Evolutionary conservation across 208 protist genomes (phyloP), one percentile per base, ranked within the genome.

Genomic region (Balamuthia mandrillaris): DNA sequence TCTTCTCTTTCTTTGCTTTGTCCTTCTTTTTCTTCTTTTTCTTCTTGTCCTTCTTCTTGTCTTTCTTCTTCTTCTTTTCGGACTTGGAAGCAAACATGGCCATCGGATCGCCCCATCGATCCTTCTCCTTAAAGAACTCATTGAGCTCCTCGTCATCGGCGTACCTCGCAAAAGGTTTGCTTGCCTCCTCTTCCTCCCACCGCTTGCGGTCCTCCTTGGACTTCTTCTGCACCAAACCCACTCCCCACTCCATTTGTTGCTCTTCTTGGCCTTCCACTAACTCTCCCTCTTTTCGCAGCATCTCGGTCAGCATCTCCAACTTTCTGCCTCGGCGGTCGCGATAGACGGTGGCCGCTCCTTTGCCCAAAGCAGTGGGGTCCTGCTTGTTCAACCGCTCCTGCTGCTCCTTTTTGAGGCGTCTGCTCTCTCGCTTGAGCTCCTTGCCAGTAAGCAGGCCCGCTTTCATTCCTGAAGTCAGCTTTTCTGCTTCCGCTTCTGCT

Each of bases 81-180:
- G 41, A 10, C 1, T 1, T 21, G 45, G 41, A 35, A 14, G 42
- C 27, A 9, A 81, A 56, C 21, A 3, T 58, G n/a, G 84, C 84
- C 83, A 92, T 91, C 21, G 90, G 90, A 54, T 92, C 90, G 68
- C 85, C 88, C 87, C 86, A 92, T 24, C 81, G 79, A 14, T 82
- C 60, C 29, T 31, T 16, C 24, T 68, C 74, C 4, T 61, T 70
- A 41, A 58, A 77, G 39, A 52, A 4, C 27, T 37, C 41, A 68
- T 91, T 81, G 37, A 89, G 49, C 9, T 81, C n/a, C 5, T 65
- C 31, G 58, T 92, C 88, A 49, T 90, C 79, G 1, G 60, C 51
- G 10, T 77, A 86, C 58, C 77, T 66, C 16, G 84, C 70, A 33
- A 92, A 84, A 12, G 88, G 88, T 65, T 68, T 79, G 18, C 52